These are phyloP conservation scores for Camellia granthamiana DNA, from an alignment of 148 eudicot genomes.

Conservation along the genomic window DNA sequence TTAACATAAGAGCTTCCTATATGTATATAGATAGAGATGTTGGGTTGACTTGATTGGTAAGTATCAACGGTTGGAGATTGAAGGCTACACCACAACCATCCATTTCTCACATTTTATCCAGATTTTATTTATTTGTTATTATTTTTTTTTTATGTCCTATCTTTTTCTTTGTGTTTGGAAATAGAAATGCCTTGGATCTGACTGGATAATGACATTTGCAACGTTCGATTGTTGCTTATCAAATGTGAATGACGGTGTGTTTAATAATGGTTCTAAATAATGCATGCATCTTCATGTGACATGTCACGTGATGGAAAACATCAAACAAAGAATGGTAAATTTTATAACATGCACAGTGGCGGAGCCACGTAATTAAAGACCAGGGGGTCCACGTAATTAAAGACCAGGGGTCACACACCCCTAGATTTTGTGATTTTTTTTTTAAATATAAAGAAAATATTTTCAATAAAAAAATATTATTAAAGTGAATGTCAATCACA, in stretches of 20 bases:
- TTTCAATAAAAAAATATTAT: too few species aligned
- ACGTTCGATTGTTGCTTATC: background rate
- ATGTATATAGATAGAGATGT: background rate
- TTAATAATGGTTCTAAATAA: too few species aligned
- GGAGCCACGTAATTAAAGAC: too few species aligned
- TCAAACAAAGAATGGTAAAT: too few species aligned
- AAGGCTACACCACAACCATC: background rate
- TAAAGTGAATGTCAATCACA: too few species aligned
- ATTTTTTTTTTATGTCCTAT: background rate
- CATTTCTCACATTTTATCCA: background rate
- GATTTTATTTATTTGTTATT: background rate
- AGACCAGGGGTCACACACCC: too few species aligned
- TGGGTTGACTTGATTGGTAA: background rate
- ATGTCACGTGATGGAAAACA: too few species aligned
- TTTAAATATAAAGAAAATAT: too few species aligned
- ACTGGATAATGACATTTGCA: background rate
- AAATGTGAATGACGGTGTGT: background rate
- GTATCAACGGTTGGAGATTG: background rate
- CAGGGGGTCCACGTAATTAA: too few species aligned
- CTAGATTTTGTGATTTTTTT: too few species aligned
- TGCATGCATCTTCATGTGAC: too few species aligned
- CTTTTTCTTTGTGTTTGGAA: background rate
- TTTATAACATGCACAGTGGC: too few species aligned
- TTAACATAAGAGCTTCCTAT: background rate
- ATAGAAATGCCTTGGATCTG: background rate